Base-by-base conservation (phyloP, 2,329 filamentous ascomycete species). In the Pestalotiopsis sp. region DNA sequence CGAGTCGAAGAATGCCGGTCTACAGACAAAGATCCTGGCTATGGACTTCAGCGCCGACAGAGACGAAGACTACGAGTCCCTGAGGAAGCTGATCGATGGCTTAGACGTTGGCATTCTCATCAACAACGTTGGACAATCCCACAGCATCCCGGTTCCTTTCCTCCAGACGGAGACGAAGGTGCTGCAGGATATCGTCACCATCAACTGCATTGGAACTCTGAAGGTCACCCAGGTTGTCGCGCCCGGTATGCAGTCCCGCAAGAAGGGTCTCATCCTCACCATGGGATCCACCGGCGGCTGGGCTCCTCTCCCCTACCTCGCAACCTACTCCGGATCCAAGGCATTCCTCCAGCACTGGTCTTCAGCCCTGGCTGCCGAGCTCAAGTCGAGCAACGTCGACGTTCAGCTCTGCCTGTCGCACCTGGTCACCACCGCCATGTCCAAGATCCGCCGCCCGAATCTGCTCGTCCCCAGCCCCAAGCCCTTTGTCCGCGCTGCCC, bases 271-370 rank as follows among this genome's bases (percentile, higher is more conserved):
- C 45, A 94, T 99, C 76, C 85, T 99, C 67, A 99, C 95, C 69
- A 98, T 99, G 95, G 96, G 95, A 61, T 98, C 95, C 12, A 97
- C 98, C 78, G 96, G 92, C 71, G 97, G 96, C 73, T 92, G 97
- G 82, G 89, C 96, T 70, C 96, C 96, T 7, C 97, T 94, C 0
- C 95, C 97, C 5, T 90, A 96, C 67, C 88, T 99, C 59, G 96
- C 96, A 13, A 98, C 96, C 3, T 99, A 99, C 86, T 97, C 93
- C 59, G 96, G 96, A 73, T 96, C 92, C 88, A 99, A 99, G 84
- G 95, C 96, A 1, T 99, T 99, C 87, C 87, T 99, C 63, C 95
- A 98, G 82, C 92, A 97, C 78, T 99, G 96, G 96, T 97, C 93
- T 73, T 92, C 90, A 5, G 91, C 96, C 12, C 87, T 99, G 14